Evolutionary conservation across 129 eudicot genomes (phyloP).

Genomic region (Flaveria ramosissima): DNA sequence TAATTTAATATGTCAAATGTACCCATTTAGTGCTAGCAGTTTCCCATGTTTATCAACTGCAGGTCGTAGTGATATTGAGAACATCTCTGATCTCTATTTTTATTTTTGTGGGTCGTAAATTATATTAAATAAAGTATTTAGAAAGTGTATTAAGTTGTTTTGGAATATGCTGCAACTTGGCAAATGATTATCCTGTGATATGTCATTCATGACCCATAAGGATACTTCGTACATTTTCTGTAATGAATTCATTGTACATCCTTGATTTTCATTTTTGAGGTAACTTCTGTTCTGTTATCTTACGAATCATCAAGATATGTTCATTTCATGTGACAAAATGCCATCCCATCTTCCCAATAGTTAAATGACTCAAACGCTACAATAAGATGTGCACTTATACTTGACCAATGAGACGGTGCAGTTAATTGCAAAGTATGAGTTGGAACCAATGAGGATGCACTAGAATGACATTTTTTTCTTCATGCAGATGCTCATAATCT

Average conservation of each 20-base stretch:
- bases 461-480: constrained; percentile 8
- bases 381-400: constrained; percentile 6
- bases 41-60: not conserved
- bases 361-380: not conserved
- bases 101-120: not conserved
- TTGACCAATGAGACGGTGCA: not conserved
- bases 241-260: not conserved
- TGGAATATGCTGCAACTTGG: constrained; percentile 11
- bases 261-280: not conserved
- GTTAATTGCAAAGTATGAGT: constrained; percentile 8
- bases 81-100: constrained; percentile 5
- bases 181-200: constrained; percentile 10
- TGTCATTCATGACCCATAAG: not conserved
- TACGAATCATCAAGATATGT: not conserved
- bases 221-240: not conserved
- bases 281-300: not conserved
- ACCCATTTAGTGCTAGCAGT: not conserved
- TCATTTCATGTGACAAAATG: not conserved
- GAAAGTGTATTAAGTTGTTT: not conserved
- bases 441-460: constrained; percentile 17
- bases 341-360: not conserved
- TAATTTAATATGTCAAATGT: not conserved
- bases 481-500: constrained; percentile 33
- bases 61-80: not conserved
- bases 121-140: not conserved